Conservation (phyloP, 441 rosid genomes). For the Breynia disticha region DNA sequence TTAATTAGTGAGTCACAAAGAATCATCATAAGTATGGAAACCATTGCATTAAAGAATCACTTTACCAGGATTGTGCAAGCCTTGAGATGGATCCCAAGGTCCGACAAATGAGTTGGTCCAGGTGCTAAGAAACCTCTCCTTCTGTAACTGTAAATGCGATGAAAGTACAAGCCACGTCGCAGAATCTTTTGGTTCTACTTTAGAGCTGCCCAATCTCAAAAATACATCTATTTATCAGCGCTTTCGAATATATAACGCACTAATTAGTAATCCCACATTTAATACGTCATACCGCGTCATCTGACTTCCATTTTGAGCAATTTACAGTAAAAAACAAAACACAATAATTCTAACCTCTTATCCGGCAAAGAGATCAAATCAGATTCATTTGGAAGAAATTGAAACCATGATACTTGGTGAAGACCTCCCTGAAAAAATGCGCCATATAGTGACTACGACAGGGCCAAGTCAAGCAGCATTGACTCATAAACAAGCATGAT, state of each 20-base stretch:
- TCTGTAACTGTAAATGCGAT: conserved; percentile 81
- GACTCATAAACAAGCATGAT: not conserved
- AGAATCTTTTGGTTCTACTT: conserved; percentile 79
- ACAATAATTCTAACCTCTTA: conserved; percentile 46
- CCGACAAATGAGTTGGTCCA: conserved; percentile 99
- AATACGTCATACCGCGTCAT: no score
- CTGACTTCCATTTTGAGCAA: no score
- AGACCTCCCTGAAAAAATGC: conserved; percentile 66
- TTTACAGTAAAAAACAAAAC: not conserved
- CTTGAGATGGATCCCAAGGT: conserved; percentile 99
- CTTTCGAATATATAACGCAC: conserved; percentile 1
- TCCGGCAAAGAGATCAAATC: conserved; percentile 63
- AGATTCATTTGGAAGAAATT: conserved; percentile 84
- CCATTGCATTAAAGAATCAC: not conserved
- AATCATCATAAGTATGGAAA: not conserved
- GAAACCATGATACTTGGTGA: conserved; percentile 91
- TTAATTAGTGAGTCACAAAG: not conserved
- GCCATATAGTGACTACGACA: conserved; percentile 4
- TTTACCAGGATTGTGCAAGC: conserved; percentile 93
- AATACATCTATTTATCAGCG: conserved; percentile 9
- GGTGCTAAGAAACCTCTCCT: conserved; percentile 79
- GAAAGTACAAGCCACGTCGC: conserved; percentile 83
- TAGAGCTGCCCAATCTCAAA: conserved; percentile 37
- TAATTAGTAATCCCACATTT: no score
- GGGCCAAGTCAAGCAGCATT: not conserved